Evolutionary conservation across 495 filamentous ascomycete species (phyloP), one percentile per base, ranked within the genome.

Genomic region (Paragyromitra xinjiangensis): DNA sequence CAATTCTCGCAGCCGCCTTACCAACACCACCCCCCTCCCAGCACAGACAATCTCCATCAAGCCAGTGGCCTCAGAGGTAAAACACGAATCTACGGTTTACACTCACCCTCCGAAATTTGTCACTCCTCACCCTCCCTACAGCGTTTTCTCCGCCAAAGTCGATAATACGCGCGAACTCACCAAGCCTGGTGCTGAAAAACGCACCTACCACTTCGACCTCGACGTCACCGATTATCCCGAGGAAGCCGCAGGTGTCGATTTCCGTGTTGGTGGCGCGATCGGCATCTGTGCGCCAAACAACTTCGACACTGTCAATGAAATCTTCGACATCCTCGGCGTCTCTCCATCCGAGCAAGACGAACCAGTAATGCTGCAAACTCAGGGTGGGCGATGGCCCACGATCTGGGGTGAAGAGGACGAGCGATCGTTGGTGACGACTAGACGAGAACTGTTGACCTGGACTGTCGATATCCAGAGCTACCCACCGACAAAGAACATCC

Each of bases 171-270:
- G 95, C 37, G 94, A 97, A 83, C 84, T 99, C 71, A 99, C 95
- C 0, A 91, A 89, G 75, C 85, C 87, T n/a, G 94, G 94, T n/a
- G 95, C 95, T 11, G 92, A 95, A 85, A 98, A 98, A 87, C 87
- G 94, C 55, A 99, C 95, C 0, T 97, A 93, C 83, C 95, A 99
- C 83, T 98, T 98, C 79, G 95, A 98, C 75, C 89, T 99, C 50
- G 95, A 98, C 79, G 92, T 99, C 55, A 98, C 95, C 37, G 90
- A 97, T 82, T 99, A 99, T 79, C 95, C 95, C 0, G 90, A 90
- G 34, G 93, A 95, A 84, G 87, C 87, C 67, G 90, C 92, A 50
- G 88, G 88, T 70, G 89, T 95, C 3, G 95, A 98, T 84, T 99
- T 99, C 85, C 93, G 96, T 77, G 95, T 99, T 19, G 95, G 95